These are phyloP conservation scores for Fusarium euwallaceae DNA, from an alignment of 2,329 filamentous ascomycete species.

Conservation along the genomic window DNA sequence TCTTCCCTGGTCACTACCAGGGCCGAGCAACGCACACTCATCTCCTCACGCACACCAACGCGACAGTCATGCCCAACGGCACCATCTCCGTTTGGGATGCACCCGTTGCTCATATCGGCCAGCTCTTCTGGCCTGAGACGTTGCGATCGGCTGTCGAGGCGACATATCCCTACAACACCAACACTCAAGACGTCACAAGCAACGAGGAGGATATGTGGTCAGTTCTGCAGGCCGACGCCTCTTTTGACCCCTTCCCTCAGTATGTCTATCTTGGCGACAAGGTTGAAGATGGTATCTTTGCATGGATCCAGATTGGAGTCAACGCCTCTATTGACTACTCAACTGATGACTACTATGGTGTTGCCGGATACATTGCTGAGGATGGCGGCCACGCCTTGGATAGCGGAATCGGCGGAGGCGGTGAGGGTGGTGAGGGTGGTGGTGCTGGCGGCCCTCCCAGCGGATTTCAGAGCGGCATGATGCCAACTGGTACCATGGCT, in stretches of 20 bases:
- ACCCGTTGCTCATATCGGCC: constrained; percentile 69
- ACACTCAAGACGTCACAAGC: constrained; percentile 57
- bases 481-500: background rate
- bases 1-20: constrained; percentile 60
- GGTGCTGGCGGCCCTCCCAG: background rate
- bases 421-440: background rate
- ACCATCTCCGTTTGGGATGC: constrained; percentile 48
- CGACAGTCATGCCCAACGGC: constrained; percentile 59
- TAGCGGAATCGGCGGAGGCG: constrained; percentile 4
- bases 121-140: constrained; percentile 71
- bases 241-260: constrained; percentile 70
- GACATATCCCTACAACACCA: constrained; percentile 58
- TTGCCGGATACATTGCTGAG: constrained; percentile 22
- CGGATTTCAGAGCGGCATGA: background rate
- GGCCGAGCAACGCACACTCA: constrained; percentile 58
- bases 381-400: constrained; percentile 14
- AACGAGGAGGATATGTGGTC: constrained; percentile 61
- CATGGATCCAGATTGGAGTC: constrained; percentile 67
- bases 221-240: constrained; percentile 55
- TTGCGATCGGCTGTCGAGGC: constrained; percentile 63
- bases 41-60: constrained; percentile 53
- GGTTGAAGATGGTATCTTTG: constrained; percentile 64
- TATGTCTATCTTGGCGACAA: constrained; percentile 68
- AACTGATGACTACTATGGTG: constrained; percentile 16
- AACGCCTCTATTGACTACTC: constrained; percentile 40